These are phyloP conservation scores for Rhodotorula sp. DNA, from an alignment of 1,284 basidiomycete genomes.

Conservation along the genomic window DNA sequence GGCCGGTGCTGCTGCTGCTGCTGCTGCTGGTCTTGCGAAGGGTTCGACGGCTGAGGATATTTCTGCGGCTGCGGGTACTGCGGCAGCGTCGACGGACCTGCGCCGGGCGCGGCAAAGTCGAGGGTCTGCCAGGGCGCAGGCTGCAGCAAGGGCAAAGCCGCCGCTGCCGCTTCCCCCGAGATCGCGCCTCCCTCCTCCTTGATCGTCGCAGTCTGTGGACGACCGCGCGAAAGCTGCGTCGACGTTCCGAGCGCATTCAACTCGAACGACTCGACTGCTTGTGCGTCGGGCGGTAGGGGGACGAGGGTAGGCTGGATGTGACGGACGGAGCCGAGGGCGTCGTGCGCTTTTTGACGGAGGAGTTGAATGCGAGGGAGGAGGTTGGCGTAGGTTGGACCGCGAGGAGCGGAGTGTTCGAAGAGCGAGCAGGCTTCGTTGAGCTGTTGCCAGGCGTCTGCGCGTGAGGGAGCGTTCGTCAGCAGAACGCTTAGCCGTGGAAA, in stretches of 20 bases:
- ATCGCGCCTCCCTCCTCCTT: no score
- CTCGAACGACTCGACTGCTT: neutral
- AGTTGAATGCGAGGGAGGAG: constrained; percentile 25
- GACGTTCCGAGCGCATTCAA: neutral
- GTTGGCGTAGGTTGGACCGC: constrained; percentile 20
- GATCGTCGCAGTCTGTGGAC: neutral
- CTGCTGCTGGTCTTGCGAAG: no score
- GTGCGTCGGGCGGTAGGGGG: neutral
- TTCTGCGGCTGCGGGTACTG: no score
- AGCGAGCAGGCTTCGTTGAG: constrained; percentile 19
- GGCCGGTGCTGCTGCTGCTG: no score
- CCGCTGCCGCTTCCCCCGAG: no score
- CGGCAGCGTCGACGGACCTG: no score
- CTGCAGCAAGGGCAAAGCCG: no score
- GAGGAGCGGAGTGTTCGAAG: constrained; percentile 22
- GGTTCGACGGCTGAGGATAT: no score
- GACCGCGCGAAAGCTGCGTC: neutral
- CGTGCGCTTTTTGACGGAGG: constrained; percentile 27
- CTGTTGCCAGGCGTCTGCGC: constrained; percentile 26
- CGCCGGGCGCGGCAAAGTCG: no score
- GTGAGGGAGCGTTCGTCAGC: neutral
- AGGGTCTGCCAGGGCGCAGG: no score
- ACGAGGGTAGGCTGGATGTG: neutral
- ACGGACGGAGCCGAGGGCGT: neutral
- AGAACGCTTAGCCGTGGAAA: no score